Evolutionary conservation across 2,329 filamentous ascomycete genomes (phyloP), one percentile per base, ranked within the genome.

Genomic region (Phaeosphaeria sp.): DNA sequence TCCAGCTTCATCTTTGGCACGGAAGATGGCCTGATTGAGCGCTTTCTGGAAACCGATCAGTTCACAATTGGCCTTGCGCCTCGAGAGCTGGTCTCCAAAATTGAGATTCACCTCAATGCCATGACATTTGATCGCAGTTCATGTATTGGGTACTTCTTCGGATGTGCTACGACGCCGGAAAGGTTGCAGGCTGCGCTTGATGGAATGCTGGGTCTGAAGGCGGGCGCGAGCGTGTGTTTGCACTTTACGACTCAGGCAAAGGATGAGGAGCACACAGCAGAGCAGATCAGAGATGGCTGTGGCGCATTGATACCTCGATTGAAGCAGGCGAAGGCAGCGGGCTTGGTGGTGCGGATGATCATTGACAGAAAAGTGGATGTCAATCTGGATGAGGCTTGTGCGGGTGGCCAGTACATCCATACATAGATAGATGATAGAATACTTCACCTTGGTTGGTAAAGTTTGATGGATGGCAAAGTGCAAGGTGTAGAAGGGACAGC

Each of bases 141-240:
- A 1, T 68, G 66, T n/a, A 54, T 62, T 1, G 62, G 57, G 9
- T 69, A 69, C 33, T 62, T 69, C 27, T 66, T 62, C n/a, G 64
- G 64, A 1, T 52, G 60, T 10, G 56, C 62, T 2, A 66, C 60
- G 36, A 59, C 54, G 23, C 58, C 60, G 0, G 66, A 67, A 51
- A 51, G 62, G 10, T 25, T 69, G 54, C 55, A 51, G 2, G 65
- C 58, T 23, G 59, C 52, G 23, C 46, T 69, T 1, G 54, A 60
- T 4, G 65, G 63, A 13, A 25, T 69, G 17, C 54, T 59, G n/a
- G 60, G 57, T 21, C 36, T 69, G 25, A 67, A 56, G 20, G 2
- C 36, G 3, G 62, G 65, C 1, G 62, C 65, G 9, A 60, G 30
- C 11, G 55, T 68, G 1, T 51, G 59, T n/a, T 55, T 69, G 11